Conservation (phyloP, 1,139 yeast species). For the Geotrichum bryndzae region DNA sequence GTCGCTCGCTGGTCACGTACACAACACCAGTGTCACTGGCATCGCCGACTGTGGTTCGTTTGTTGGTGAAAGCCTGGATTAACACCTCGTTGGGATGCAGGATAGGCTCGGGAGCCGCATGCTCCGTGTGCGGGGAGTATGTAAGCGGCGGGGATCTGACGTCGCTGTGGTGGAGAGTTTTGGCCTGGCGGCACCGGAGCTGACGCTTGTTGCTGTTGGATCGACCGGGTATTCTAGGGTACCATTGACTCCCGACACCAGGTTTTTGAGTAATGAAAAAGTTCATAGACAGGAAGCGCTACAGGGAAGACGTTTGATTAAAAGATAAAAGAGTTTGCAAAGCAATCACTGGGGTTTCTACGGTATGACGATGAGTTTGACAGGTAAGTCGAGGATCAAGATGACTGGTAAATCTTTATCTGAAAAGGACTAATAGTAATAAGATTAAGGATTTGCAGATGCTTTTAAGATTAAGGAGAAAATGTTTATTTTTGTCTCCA, state of each 20-base stretch:
- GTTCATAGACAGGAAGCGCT: not conserved
- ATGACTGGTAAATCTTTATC: not conserved
- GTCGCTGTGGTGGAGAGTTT: not conserved
- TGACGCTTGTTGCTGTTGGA: not conserved
- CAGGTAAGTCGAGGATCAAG: not conserved
- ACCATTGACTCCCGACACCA: not conserved
- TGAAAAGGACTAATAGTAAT: not conserved
- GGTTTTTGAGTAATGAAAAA: not conserved
- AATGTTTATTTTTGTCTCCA: not conserved
- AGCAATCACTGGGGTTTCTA: not conserved
- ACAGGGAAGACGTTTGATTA: not conserved
- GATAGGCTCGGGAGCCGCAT: not conserved
- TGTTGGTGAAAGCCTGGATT: not conserved
- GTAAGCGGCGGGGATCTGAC: not conserved
- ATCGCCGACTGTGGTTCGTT: not conserved
- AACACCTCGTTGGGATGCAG: constrained; percentile 6
- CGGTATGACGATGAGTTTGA: not conserved
- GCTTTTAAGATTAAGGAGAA: not conserved
- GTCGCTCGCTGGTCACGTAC: constrained; percentile 3
- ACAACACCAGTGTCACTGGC: not conserved
- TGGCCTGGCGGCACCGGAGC: not conserved
- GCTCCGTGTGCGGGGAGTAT: not conserved
- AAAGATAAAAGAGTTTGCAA: not conserved
- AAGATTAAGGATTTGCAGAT: not conserved
- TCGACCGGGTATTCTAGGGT: not conserved